These are phyloP conservation scores for Fusarium caatingaense DNA, from an alignment of 2,329 filamentous ascomycete genomes.

Conservation along the genomic window DNA sequence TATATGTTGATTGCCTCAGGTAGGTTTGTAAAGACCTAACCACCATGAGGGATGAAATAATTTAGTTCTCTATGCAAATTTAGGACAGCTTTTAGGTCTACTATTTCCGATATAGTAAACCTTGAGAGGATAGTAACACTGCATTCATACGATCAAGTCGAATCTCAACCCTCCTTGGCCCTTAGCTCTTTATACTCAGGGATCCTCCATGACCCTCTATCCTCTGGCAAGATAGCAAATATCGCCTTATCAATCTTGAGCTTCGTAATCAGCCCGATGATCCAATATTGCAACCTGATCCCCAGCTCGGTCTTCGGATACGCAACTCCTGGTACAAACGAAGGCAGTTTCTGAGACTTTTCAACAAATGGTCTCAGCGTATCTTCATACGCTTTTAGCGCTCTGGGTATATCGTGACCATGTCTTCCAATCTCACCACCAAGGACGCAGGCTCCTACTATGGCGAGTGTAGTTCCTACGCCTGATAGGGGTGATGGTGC, in stretches of 20 bases:
- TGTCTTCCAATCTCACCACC: constrained; percentile 57
- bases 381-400: constrained; percentile 54
- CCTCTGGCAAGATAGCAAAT: constrained; percentile 24
- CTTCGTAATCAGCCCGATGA: constrained; percentile 23
- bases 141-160: too few relatives aligned
- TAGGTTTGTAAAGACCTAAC: too few relatives aligned
- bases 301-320: constrained; percentile 47
- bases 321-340: constrained; percentile 43
- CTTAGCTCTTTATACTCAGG: constrained; percentile 16
- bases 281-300: constrained; percentile 38
- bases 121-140: background rate
- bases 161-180: background rate
- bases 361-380: constrained; percentile 55
- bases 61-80: background rate
- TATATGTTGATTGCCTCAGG: too few relatives aligned
- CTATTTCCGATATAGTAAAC: too few relatives aligned
- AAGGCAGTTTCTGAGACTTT: constrained; percentile 51
- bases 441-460: constrained; percentile 62
- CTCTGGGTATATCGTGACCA: constrained; percentile 43
- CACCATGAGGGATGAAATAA: too few relatives aligned
- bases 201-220: constrained; percentile 25
- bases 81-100: too few relatives aligned
- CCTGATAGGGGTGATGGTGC: constrained; percentile 60
- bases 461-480: constrained; percentile 59
- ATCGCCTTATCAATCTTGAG: constrained; percentile 29